phyloP scores from a whole-genome alignment of 2,329 filamentous ascomycete genomes.

The Tothia fuscella region DNA sequence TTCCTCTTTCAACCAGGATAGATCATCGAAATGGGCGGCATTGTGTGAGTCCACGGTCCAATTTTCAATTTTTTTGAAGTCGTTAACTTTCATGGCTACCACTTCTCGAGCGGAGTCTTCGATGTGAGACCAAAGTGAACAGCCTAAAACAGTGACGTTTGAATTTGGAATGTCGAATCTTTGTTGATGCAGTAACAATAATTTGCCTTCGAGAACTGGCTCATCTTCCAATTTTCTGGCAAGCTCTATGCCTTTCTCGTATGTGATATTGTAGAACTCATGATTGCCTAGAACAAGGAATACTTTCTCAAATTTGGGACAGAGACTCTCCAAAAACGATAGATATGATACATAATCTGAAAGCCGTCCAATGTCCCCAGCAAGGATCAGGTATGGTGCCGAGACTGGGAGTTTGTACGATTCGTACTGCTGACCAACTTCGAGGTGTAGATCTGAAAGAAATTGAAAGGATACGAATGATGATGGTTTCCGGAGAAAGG shows the following conservation, averaged over 20 bases:
- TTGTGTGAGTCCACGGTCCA: conserved; percentile 44
- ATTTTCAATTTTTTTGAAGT: conserved; percentile 41
- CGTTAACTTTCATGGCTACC: conserved; percentile 36
- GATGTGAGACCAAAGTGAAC: conserved; percentile 45
- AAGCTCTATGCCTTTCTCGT: conserved; percentile 25
- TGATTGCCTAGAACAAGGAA: conserved; percentile 43
- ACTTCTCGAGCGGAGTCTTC: conserved; percentile 25
- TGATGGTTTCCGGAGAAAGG: not conserved
- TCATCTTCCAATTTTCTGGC: conserved; percentile 31
- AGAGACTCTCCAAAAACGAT: conserved; percentile 32
- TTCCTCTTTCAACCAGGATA: conserved; percentile 37
- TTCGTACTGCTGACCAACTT: conserved; percentile 17
- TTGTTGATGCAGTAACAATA: conserved; percentile 30
- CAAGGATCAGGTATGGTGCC: conserved; percentile 18
- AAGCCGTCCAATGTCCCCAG: conserved; percentile 40
- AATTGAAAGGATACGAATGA: conserved; percentile 14
- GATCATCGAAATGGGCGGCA: conserved; percentile 33
- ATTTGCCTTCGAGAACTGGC: conserved; percentile 23
- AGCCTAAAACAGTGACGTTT: conserved; percentile 42
- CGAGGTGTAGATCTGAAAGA: conserved; percentile 20
- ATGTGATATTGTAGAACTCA: conserved; percentile 39
- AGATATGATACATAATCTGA: conserved; percentile 35
- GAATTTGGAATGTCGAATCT: conserved; percentile 30
- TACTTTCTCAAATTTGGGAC: conserved; percentile 31
- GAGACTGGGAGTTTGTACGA: conserved; percentile 15